phyloP scores from a whole-genome alignment of 2,329 filamentous ascomycete species.

The Ophiostoma himal-ulmi region DNA sequence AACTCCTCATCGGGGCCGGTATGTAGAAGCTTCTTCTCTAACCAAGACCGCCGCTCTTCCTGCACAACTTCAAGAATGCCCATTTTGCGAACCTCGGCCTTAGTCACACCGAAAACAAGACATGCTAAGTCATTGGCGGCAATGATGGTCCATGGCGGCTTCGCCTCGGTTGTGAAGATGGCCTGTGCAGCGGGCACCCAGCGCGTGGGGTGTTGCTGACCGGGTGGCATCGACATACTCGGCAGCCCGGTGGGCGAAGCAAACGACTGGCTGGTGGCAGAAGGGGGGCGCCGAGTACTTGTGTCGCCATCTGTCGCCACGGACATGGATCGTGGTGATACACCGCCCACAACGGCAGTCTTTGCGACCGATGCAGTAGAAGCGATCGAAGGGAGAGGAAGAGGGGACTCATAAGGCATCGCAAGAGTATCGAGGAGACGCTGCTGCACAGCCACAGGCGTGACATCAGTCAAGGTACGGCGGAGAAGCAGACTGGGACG shows the following conservation, averaged over 20 bases:
- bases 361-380: not conserved
- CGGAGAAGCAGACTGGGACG: conserved; percentile 60
- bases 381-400: not conserved
- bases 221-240: conserved; percentile 48
- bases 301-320: conserved; percentile 16
- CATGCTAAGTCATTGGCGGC: conserved; percentile 95
- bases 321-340: conserved; percentile 16
- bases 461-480: conserved; percentile 81
- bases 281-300: conserved; percentile 10
- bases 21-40: conserved; percentile 74
- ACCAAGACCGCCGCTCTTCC: conserved; percentile 80
- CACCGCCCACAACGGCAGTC: not conserved
- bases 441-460: conserved; percentile 67
- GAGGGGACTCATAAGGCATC: conserved; percentile 60
- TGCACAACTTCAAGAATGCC: conserved; percentile 93
- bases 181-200: conserved; percentile 90
- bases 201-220: conserved; percentile 85
- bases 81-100: conserved; percentile 86
- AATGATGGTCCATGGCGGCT: conserved; percentile 89
- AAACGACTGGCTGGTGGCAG: conserved; percentile 32
- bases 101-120: conserved; percentile 97
- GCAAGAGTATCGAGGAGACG: conserved; percentile 80
- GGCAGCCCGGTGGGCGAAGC: conserved; percentile 40
- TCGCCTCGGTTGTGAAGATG: conserved; percentile 92
- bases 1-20: conserved; percentile 47